phyloP scores from a whole-genome alignment of 2,329 filamentous ascomycete species.

The Ophidiomyces ophidiicola region DNA sequence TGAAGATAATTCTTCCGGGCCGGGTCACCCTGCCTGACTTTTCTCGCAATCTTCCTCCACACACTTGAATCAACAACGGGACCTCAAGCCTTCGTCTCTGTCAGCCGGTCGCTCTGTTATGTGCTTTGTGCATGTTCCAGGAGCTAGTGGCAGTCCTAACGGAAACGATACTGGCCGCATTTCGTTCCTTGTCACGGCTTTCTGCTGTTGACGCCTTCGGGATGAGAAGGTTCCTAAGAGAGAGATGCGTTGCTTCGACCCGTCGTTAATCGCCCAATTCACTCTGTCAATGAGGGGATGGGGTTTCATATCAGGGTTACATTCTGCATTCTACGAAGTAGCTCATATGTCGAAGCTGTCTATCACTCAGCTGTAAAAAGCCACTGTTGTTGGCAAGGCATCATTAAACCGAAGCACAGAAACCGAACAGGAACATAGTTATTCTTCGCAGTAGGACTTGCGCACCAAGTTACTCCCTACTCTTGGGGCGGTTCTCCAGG shows the following conservation, averaged over 20 bases:
- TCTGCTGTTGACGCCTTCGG: slow-evolving; percentile 32
- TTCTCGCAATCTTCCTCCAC: slow-evolving; percentile 19
- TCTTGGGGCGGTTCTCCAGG: too few species aligned
- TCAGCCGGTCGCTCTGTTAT: slow-evolving; percentile 17
- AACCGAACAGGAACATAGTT: too few species aligned
- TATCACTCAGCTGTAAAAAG: too few species aligned
- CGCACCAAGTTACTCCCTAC: too few species aligned
- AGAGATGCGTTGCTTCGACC: slow-evolving; percentile 24
- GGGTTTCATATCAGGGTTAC: slow-evolving; percentile 42
- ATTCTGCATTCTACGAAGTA: slow-evolving; percentile 18
- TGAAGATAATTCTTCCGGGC: slow-evolving; percentile 28
- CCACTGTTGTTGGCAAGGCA: too few species aligned
- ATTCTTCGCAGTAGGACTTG: too few species aligned
- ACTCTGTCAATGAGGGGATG: slow-evolving; percentile 34
- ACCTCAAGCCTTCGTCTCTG: slow-evolving; percentile 31
- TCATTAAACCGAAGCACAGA: too few species aligned
- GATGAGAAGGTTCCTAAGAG: slow-evolving; percentile 30
- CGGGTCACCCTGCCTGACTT: slow-evolving; percentile 11
- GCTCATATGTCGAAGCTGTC: background rate
- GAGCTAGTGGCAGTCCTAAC: slow-evolving; percentile 26
- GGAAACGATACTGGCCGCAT: slow-evolving; percentile 27
- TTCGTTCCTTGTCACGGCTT: slow-evolving; percentile 32
- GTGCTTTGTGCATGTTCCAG: slow-evolving; percentile 5
- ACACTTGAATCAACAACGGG: slow-evolving; percentile 23
- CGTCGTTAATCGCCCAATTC: slow-evolving; percentile 41